These are phyloP conservation scores for Myxozyma sirexii DNA, from an alignment of 805 yeast species.

Conservation along the genomic window DNA sequence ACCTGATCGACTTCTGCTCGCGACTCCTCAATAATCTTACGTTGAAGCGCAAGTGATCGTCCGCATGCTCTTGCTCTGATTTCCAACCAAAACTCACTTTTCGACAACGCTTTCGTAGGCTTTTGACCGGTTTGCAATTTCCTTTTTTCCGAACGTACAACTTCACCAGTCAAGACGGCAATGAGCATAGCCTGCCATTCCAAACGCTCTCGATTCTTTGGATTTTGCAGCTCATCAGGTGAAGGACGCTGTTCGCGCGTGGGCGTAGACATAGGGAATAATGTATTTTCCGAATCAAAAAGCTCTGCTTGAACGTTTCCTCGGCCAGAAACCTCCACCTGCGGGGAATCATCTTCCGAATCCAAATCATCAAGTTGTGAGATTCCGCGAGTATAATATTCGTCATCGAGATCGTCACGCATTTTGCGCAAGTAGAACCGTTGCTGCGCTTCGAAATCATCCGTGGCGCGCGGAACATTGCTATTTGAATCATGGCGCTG, in stretches of 20 bases:
- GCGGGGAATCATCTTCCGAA: constrained; percentile 30
- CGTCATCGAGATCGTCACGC: constrained; percentile 63
- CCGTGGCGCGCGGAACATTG: constrained; percentile 22
- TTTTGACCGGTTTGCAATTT: constrained; percentile 55
- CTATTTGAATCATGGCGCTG: constrained; percentile 4
- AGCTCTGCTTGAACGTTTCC: constrained; percentile 22
- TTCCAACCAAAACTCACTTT: constrained; percentile 81
- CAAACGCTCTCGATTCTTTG: constrained; percentile 62
- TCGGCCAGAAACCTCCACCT: constrained; percentile 21
- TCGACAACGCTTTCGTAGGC: constrained; percentile 51
- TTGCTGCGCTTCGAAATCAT: constrained; percentile 55
- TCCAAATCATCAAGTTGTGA: constrained; percentile 25
- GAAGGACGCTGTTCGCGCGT: constrained; percentile 29
- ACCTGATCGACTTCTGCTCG: constrained; percentile 73
- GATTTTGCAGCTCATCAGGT: constrained; percentile 38
- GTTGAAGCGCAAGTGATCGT: constrained; percentile 77
- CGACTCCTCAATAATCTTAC: constrained; percentile 64
- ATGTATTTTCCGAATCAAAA: constrained; percentile 11
- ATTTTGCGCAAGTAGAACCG: constrained; percentile 64
- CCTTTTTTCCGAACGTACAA: constrained; percentile 80
- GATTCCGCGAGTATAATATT: constrained; percentile 66
- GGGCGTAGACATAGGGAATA: constrained; percentile 8
- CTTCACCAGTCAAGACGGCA: constrained; percentile 91
- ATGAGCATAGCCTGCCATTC: constrained; percentile 97
- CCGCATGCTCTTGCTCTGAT: constrained; percentile 80